Evolutionary conservation across 805 yeast genomes (phyloP).

Genomic region (Suhomyces xylopsoci): DNA sequence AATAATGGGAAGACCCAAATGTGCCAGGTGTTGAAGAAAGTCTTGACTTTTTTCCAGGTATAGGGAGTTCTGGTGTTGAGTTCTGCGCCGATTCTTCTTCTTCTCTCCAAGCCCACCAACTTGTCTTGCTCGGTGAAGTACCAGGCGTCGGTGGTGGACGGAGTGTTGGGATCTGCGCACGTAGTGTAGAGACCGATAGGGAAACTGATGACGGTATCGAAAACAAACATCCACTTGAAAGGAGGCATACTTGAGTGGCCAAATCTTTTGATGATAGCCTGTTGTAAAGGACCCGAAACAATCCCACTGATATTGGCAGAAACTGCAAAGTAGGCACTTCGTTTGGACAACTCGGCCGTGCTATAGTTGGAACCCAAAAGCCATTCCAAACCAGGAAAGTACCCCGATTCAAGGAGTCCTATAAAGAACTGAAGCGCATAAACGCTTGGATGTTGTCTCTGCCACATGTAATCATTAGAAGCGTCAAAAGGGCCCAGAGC

Average conservation of each 20-base stretch:
- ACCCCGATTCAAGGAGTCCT: constrained; percentile 48
- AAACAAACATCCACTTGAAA: constrained; percentile 46
- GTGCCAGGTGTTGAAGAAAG: constrained; percentile 50
- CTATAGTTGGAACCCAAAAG: constrained; percentile 33
- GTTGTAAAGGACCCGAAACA: constrained; percentile 39
- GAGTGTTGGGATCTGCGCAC: constrained; percentile 46
- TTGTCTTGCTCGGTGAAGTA: constrained; percentile 42
- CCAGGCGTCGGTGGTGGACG: constrained; percentile 43
- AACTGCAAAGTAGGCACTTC: constrained; percentile 34
- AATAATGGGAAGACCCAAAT: constrained; percentile 41
- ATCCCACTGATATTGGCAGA: constrained; percentile 34
- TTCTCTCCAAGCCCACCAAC: constrained; percentile 45
- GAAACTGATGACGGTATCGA: constrained; percentile 39
- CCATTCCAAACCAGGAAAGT: constrained; percentile 49
- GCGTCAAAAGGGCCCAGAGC: constrained; percentile 42
- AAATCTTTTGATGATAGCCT: constrained; percentile 20
- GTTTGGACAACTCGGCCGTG: constrained; percentile 31
- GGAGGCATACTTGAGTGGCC: constrained; percentile 19
- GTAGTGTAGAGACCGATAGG: constrained; percentile 42
- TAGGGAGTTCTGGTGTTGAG: constrained; percentile 40
- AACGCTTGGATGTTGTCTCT: constrained; percentile 17
- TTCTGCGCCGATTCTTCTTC: constrained; percentile 32
- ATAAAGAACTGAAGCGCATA: constrained; percentile 35
- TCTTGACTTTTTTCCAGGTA: constrained; percentile 37
- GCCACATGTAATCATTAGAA: constrained; percentile 32